Base-by-base conservation (phyloP, 2,329 filamentous ascomycete genomes). In the Fusarium temperatum region DNA sequence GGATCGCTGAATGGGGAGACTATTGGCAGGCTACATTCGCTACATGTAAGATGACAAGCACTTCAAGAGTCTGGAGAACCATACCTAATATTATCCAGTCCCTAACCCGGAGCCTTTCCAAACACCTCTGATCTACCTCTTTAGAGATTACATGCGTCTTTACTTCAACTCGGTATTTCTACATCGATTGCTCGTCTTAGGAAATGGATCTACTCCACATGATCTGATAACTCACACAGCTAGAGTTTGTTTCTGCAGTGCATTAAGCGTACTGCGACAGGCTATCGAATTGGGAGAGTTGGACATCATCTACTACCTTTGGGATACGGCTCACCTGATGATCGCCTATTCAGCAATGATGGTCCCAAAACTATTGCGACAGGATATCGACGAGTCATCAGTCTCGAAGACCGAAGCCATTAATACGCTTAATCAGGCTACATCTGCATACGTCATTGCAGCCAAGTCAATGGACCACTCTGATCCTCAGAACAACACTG, bases 301-400 rank as follows among this genome's bases (percentile, higher is more conserved):
- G 2, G 50, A 47, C 3, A 22, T 18, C 9, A 30, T 66, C 8
- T 65, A 48, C 28, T 66, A 66, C 18, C 48, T 66, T 11, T 66
- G 63, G 63, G 41, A 65, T 11, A 35, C 26, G 13, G 41, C 41
- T 2, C 60, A 66, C 17, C 20, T 8, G 1, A 66, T 65, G 60
- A 36, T 65, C 11, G 48, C 63, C 4, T 65, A 42, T 15, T 48
- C 63, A 6, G 30, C 41, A 15, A 66, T 66, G 59, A 44, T 65
- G 14, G 5, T 65, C 3, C 48, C 35, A 8, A 66, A 64, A 17
- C 24, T 64, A 6, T 6, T 66, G 1, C 12, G 18, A 10, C 48
- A 48, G 1, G 41, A 17, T 8, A 41, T 35, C 5, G 24, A 56
- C 8, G 41, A 22, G 11, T 18, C 24, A 11, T 4, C 24, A 6